Evolutionary conservation across 2,329 filamentous ascomycete species (phyloP).

Genomic region (Colletotrichum simmondsii): DNA sequence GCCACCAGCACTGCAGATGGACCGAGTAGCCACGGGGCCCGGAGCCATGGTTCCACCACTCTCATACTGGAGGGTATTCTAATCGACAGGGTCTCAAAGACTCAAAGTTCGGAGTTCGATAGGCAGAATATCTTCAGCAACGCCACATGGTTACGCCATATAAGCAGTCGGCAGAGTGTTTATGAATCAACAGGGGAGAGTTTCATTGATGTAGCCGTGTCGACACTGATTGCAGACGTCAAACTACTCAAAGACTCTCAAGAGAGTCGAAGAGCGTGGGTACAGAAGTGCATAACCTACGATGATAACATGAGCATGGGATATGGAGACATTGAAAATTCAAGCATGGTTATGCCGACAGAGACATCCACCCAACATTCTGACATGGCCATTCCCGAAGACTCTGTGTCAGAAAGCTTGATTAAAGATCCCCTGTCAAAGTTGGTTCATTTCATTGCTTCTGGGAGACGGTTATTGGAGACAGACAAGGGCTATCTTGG

Average conservation of each 20-base stretch:
- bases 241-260: background rate
- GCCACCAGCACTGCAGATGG: background rate
- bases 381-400: background rate
- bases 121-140: background rate
- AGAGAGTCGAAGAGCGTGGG: background rate
- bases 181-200: background rate
- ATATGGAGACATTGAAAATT: background rate
- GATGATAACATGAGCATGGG: background rate
- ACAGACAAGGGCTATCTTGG: background rate
- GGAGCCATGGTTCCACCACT: background rate
- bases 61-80: background rate
- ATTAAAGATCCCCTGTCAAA: conserved; percentile 1
- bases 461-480: background rate
- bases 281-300: conserved; percentile 6
- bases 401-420: background rate
- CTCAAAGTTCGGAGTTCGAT: background rate
- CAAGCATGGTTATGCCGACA: background rate
- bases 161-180: background rate
- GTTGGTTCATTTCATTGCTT: background rate
- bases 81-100: background rate
- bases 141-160: conserved; percentile 2
- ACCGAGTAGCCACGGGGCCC: background rate
- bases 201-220: background rate
- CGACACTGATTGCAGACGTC: conserved; percentile 8
- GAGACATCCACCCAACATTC: background rate